These are phyloP conservation scores for Penicillium sp. DNA, from an alignment of 2,329 filamentous ascomycete genomes.

Conservation along the genomic window DNA sequence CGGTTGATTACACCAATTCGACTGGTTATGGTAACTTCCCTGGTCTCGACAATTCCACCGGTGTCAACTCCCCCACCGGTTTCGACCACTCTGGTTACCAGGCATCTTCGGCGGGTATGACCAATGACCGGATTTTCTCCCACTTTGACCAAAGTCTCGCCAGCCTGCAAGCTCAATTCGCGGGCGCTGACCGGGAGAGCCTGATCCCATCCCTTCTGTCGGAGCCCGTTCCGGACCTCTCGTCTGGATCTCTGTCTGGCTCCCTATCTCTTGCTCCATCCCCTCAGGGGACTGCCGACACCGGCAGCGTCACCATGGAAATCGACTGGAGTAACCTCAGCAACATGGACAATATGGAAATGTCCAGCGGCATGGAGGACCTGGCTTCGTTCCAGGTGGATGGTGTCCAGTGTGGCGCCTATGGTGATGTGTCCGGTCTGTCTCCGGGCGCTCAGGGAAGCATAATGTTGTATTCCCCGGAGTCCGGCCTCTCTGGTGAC, in stretches of 20 bases:
- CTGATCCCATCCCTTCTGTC: constrained; percentile 29
- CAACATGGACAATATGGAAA: too few species aligned
- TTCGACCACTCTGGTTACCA: constrained; percentile 7
- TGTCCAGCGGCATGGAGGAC: constrained; percentile 14
- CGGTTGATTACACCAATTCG: neutral
- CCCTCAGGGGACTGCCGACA: constrained; percentile 31
- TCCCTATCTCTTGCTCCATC: constrained; percentile 32
- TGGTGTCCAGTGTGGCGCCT: too few species aligned
- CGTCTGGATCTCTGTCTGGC: constrained; percentile 23
- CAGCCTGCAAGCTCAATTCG: constrained; percentile 38
- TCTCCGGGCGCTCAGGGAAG: constrained; percentile 38
- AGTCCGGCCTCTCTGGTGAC: constrained; percentile 32
- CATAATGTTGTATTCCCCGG: constrained; percentile 39
- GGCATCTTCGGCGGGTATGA: constrained; percentile 7
- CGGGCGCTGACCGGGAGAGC: constrained; percentile 36
- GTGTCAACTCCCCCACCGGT: neutral
- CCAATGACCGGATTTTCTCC: constrained; percentile 29
- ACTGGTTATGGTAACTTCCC: neutral
- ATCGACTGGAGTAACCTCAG: constrained; percentile 29
- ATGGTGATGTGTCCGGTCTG: constrained; percentile 28
- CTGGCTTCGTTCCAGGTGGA: constrained; percentile 30
- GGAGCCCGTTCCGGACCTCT: constrained; percentile 32
- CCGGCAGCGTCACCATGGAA: constrained; percentile 30
- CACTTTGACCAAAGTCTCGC: constrained; percentile 32
- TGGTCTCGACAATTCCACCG: neutral